Base-by-base conservation (phyloP, 495 filamentous ascomycete genomes). In the Chlorociboria aeruginascens region DNA sequence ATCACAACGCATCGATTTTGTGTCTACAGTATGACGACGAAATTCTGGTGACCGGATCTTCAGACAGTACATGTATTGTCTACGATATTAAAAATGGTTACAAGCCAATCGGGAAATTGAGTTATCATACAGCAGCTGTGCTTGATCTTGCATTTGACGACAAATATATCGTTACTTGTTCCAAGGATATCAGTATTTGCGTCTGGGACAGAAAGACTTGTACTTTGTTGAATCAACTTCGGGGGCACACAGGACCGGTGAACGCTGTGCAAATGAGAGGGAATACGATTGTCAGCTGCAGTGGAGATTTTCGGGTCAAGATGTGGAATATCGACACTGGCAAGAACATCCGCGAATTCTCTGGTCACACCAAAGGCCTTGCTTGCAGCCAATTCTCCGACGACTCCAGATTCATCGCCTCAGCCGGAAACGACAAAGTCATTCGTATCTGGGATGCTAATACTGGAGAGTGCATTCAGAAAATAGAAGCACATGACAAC, bases 331-430 rank as follows among this genome's bases (percentile, higher is more conserved):
- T 97, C 43, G 77, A 83, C 35, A 82, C 82, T 20, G 88, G 86
- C 31, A 77, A 78, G 46, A 86, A 83, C 59, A 79, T 96, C 58
- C 87, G 87, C 56, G 87, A 95, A 60, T 94, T 98, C 58, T 58
- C 70, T 8, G 85, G 85, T 46, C 85, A 90, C 60, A 86, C 82
- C 60, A 86, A 89, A 55, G 92, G 93, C 9, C 77, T 98, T 33
- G 92, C 92, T 1, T 95, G 92, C 61, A 86, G 90, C 48, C 92
- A 98, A 62, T 95, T 97, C 63, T 87, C 82, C 43, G 85, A 94
- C 46, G 92, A 98, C 62, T 84, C 82, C 10, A 79, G 82, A 38
- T 86, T 81, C 47, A 88, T 98, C 33, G 79, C 94, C 13, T 88
- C 87, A 4, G 92, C 92, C 34, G 92, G 92, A 20, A 98, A 95